Evolutionary conservation across 2,329 filamentous ascomycete species (phyloP).

Genomic region (Verticillium dahliae): DNA sequence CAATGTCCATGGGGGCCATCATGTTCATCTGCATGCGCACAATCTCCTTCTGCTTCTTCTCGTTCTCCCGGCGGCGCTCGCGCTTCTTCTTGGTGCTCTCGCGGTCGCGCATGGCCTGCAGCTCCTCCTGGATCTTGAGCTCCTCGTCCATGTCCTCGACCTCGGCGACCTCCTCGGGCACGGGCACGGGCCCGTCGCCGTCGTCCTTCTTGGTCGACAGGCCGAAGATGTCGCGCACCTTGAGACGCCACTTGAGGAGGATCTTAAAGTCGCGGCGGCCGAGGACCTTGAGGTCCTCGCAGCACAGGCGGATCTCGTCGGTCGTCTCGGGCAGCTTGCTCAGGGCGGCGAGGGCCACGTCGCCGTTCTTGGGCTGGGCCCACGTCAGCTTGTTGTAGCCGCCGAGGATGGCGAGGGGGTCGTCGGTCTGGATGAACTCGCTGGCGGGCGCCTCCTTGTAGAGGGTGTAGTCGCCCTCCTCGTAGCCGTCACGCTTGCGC

Average conservation of each 20-base stretch:
- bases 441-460: constrained; percentile 84
- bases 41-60: constrained; percentile 89
- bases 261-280: constrained; percentile 93
- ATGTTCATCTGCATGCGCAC: constrained; percentile 97
- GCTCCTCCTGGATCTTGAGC: constrained; percentile 78
- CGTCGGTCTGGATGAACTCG: constrained; percentile 88
- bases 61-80: constrained; percentile 81
- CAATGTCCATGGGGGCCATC: constrained; percentile 92
- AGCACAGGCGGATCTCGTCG: constrained; percentile 70
- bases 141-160: constrained; percentile 94
- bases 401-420: constrained; percentile 89
- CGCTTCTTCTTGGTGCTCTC: constrained; percentile 73
- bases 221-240: constrained; percentile 84
- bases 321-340: constrained; percentile 84
- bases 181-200: constrained; percentile 2
- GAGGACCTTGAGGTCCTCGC: constrained; percentile 78
- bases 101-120: constrained; percentile 75
- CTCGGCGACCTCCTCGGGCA: constrained; percentile 67
- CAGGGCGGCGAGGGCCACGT: constrained; percentile 80
- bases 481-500: constrained; percentile 94
- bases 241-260: constrained; percentile 82
- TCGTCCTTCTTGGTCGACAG: constrained; percentile 57
- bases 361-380: constrained; percentile 68
- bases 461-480: constrained; percentile 89
- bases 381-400: constrained; percentile 80